Evolutionary conservation across 495 filamentous ascomycete species (phyloP), one percentile per base, ranked within the genome.

Genomic region (Talaromyces wortmannii): DNA sequence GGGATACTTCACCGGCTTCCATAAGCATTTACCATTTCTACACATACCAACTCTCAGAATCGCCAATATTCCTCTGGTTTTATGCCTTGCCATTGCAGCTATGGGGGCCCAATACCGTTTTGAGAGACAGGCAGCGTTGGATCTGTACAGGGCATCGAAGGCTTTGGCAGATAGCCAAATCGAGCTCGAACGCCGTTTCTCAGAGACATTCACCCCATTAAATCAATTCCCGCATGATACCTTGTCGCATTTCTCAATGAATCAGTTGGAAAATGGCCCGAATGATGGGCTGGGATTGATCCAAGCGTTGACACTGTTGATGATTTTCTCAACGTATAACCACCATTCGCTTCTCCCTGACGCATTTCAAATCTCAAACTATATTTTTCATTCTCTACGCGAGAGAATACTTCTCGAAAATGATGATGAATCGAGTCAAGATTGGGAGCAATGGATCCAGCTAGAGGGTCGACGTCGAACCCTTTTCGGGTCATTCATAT

Each of bases 81-180:
- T 57, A 0, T 43, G 52, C 31, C 44, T 57, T 7, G 30, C 55
- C 0, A 31, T 57, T 31, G 23, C 55, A 12, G 55, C 55, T 2
- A 12, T 46, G 13, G 55, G 55, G 11, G 55, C 55, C 2, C 48
- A 52, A 32, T 57, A 57, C 31, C 50, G 55, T 7, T 57, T 57
- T 18, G 55, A 57, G 47, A 15, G 53, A 10, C 12, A 2, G 0
- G 36, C 33, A 12, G 50, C 29, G 8, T 48, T 52, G 16, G 18
- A 52, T 6, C 15, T 57, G 7, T 57, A 57, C 15, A 17, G 17
- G 16, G 50, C 44, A 7, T 16, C 43, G 7, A 43, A 46, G 12
- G 45, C 30, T 12, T 13, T 57, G 13, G 12, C 53, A 33, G 49
- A 53, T n/a, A n/a, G 33, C 33, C 33, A 36, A 36, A 36, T 36